Conservation (phyloP, 2,329 filamentous ascomycete genomes). For the Sporothrix euskadiensis region DNA sequence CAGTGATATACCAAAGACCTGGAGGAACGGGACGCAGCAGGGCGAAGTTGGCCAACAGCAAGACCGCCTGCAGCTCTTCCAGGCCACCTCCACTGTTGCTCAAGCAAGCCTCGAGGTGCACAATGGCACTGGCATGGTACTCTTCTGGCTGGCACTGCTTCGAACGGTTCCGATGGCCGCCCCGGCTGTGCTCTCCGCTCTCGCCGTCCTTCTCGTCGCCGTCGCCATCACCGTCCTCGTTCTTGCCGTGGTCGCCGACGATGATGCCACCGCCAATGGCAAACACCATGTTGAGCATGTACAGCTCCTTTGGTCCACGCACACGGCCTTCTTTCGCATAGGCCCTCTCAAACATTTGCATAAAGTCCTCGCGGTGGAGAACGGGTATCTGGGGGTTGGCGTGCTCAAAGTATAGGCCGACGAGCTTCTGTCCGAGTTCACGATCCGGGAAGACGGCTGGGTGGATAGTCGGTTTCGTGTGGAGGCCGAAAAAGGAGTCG, state of each 20-base stretch:
- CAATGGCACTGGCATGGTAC: conserved; percentile 92
- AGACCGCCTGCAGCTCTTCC: conserved; percentile 89
- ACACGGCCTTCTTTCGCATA: conserved; percentile 69
- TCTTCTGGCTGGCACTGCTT: conserved; percentile 79
- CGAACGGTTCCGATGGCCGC: conserved; percentile 36
- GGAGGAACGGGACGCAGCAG: conserved; percentile 87
- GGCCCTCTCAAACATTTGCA: conserved; percentile 79
- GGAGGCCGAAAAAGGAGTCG: conserved; percentile 95
- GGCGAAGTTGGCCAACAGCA: conserved; percentile 88
- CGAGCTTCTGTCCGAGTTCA: conserved; percentile 70
- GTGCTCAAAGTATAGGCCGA: conserved; percentile 89
- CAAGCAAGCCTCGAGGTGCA: conserved; percentile 85
- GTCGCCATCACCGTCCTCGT: conserved; percentile 31
- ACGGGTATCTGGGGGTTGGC: conserved; percentile 96
- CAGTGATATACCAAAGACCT: conserved; percentile 95
- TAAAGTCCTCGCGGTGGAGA: conserved; percentile 84
- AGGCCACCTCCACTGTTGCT: conserved; percentile 83
- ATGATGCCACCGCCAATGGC: conserved; percentile 95
- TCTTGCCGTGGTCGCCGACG: conserved; percentile 63
- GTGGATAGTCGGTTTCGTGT: conserved; percentile 84
- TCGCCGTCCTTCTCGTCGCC: conserved; percentile 12
- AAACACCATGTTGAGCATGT: conserved; percentile 95
- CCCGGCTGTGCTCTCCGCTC: background rate
- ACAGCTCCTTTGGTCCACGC: conserved; percentile 77
- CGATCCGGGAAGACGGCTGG: conserved; percentile 81